phyloP scores from a whole-genome alignment of 148 eudicot species.

The Heliosperma pusillum region DNA sequence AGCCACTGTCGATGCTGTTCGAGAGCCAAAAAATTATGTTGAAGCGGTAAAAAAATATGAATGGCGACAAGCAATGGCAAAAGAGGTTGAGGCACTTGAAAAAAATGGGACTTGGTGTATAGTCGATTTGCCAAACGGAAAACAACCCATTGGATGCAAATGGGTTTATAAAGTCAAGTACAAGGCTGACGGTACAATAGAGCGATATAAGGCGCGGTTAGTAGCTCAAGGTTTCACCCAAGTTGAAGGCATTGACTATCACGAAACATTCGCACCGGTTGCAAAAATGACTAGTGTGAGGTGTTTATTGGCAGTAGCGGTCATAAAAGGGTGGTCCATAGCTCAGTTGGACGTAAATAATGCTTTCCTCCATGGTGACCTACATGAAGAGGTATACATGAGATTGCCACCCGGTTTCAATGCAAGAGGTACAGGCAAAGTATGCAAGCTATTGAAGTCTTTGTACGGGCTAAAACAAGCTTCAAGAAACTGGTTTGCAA shows the following conservation, averaged over 20 bases:
- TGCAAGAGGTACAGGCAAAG: background rate
- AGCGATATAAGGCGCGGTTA: background rate
- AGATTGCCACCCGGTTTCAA: background rate
- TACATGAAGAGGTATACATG: background rate
- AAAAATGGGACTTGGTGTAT: no score
- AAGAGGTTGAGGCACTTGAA: background rate
- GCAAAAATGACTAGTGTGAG: background rate
- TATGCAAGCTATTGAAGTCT: background rate
- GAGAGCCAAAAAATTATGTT: background rate
- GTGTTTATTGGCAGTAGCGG: no score
- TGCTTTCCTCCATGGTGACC: no score
- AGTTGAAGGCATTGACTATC: no score
- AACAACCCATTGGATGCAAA: background rate
- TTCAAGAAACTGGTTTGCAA: background rate
- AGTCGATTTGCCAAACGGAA: background rate
- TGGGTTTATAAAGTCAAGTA: background rate
- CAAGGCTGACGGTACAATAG: conserved; percentile 1
- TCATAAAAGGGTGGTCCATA: no score
- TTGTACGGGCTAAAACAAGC: background rate
- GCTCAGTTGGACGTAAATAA: no score
- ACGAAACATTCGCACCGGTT: no score
- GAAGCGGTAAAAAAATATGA: background rate
- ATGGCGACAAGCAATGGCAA: background rate
- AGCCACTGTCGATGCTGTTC: background rate
- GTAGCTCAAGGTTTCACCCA: background rate